phyloP scores from a whole-genome alignment of 1,139 yeast genomes.

The Scheffersomyces stambukii region DNA sequence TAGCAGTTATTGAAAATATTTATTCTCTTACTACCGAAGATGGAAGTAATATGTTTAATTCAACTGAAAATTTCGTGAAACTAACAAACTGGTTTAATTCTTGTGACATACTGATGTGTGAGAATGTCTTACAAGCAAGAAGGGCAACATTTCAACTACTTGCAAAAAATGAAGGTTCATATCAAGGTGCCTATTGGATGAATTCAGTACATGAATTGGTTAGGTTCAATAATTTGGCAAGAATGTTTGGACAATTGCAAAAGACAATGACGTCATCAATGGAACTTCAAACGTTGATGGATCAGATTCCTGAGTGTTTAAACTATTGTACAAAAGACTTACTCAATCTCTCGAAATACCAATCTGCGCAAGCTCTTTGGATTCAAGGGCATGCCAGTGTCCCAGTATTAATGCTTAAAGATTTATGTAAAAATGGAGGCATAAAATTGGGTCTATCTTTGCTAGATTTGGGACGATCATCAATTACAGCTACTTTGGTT shows the following conservation, averaged over 20 bases:
- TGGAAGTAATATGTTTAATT: slow-evolving; percentile 1
- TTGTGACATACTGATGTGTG: slow-evolving; percentile 32
- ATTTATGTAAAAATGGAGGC: slow-evolving; percentile 14
- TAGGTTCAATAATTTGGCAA: slow-evolving; percentile 36
- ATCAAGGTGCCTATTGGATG: slow-evolving; percentile 12
- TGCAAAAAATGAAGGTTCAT: slow-evolving; percentile 6
- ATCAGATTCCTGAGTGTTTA: too few species aligned
- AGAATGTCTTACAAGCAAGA: slow-evolving; percentile 39
- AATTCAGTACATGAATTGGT: slow-evolving; percentile 37
- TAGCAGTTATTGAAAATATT: slow-evolving; percentile 26
- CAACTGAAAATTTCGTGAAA: slow-evolving; percentile 8
- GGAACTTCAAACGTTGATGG: too few species aligned
- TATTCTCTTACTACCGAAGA: slow-evolving; percentile 3
- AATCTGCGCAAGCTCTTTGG: slow-evolving; percentile 60
- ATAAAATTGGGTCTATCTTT: slow-evolving; percentile 16
- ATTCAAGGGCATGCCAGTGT: slow-evolving; percentile 46
- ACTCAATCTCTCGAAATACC: slow-evolving; percentile 37
- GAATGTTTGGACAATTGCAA: slow-evolving; percentile 35
- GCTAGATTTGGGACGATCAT: slow-evolving; percentile 20
- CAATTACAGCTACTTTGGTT: slow-evolving; percentile 51
- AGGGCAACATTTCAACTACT: slow-evolving; percentile 28
- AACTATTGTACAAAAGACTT: too few species aligned
- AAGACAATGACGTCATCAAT: slow-evolving; percentile 49
- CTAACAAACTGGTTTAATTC: slow-evolving; percentile 35
- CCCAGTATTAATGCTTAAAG: slow-evolving; percentile 50